Evolutionary conservation across 768 basidiomycete species (phyloP).

Genomic region (Roridomyces roridus): DNA sequence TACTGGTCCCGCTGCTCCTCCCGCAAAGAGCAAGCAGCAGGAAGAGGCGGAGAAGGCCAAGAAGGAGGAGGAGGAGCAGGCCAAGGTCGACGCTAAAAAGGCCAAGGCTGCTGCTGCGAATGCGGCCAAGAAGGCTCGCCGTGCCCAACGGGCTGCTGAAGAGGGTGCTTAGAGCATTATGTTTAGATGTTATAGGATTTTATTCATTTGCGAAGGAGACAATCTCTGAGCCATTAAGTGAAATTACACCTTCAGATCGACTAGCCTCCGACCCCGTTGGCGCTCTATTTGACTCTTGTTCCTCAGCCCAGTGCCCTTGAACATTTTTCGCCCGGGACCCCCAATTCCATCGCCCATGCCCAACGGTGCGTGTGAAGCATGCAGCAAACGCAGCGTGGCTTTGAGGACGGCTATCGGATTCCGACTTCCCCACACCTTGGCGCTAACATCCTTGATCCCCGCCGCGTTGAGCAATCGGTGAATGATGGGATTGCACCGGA

Average conservation of each 20-base stretch:
- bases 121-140: slow-evolving; percentile 84
- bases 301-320: slow-evolving; percentile 77
- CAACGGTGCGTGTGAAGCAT: slow-evolving; percentile 81
- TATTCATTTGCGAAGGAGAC: too few species aligned
- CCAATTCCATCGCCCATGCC: slow-evolving; percentile 86
- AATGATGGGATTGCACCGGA: slow-evolving; percentile 87
- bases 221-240: too few species aligned
- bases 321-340: slow-evolving; percentile 69
- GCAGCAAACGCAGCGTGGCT: slow-evolving; percentile 80
- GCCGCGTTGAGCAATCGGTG: slow-evolving; percentile 92
- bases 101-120: slow-evolving; percentile 85
- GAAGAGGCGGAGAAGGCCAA: slow-evolving; percentile 77
- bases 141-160: slow-evolving; percentile 16
- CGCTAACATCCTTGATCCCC: slow-evolving; percentile 93
- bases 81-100: slow-evolving; percentile 80
- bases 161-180: slow-evolving; percentile 1
- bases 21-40: slow-evolving; percentile 75
- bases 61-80: slow-evolving; percentile 78
- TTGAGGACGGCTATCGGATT: slow-evolving; percentile 90
- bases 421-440: slow-evolving; percentile 93
- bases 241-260: slow-evolving; percentile 62
- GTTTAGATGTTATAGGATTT: background rate
- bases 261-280: slow-evolving; percentile 80
- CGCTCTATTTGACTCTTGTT: slow-evolving; percentile 77
- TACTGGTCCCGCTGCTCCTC: slow-evolving; percentile 62